Evolutionary conservation across 2,329 filamentous ascomycete species (phyloP).

Genomic region (Eurotiales sp.): DNA sequence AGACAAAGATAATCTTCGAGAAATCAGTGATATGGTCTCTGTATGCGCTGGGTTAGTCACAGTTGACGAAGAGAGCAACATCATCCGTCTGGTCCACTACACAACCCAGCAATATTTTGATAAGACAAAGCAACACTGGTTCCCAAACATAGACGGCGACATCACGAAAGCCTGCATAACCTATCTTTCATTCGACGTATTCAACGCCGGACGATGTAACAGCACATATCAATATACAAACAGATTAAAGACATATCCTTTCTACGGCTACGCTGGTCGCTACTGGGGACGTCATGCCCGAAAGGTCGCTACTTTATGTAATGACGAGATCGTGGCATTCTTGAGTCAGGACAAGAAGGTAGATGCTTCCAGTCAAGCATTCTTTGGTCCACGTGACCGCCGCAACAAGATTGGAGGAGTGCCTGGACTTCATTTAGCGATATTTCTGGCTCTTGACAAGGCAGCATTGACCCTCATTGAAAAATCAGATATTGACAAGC

Average conservation of each 20-base stretch:
- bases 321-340: not conserved
- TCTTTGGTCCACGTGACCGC: too few species aligned
- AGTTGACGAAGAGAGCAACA: constrained; percentile 26
- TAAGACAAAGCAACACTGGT: constrained; percentile 8
- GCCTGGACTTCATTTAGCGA: too few species aligned
- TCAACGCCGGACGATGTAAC: constrained; percentile 8
- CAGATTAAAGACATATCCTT: constrained; percentile 3
- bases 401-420: too few species aligned
- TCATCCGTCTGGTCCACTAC: constrained; percentile 32
- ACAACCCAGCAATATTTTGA: constrained; percentile 32
- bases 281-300: constrained; percentile 18
- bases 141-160: constrained; percentile 16
- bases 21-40: constrained; percentile 22
- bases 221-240: not conserved
- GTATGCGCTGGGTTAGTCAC: constrained; percentile 33
- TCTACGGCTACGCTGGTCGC: constrained; percentile 18
- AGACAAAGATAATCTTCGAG: constrained; percentile 32
- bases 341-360: constrained; percentile 6
- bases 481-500: too few species aligned
- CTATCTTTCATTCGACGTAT: constrained; percentile 20
- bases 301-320: not conserved
- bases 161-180: constrained; percentile 18
- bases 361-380: constrained; percentile 17
- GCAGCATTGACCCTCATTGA: too few species aligned
- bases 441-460: too few species aligned